Evolutionary conservation across 345 rosid species (phyloP).

Genomic region (Rubroshorea leprosula): DNA sequence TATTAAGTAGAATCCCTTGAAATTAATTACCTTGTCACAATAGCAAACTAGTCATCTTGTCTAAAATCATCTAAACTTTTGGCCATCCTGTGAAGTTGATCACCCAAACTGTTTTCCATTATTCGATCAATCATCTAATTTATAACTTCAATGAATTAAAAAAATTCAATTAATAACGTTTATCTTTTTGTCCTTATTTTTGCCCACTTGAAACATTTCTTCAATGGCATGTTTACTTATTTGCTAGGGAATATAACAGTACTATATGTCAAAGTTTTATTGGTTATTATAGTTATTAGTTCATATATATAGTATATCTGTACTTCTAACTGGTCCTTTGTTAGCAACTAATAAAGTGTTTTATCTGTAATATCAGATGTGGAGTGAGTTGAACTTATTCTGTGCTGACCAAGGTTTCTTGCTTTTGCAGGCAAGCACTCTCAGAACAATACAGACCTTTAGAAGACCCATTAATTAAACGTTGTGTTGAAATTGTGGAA

Average conservation of each 20-base stretch:
- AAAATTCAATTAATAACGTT: neutral
- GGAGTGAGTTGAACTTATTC: conserved; percentile 5
- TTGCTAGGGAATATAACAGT: neutral
- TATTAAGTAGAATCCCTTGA: neutral
- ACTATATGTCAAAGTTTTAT: neutral
- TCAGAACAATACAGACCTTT: conserved; percentile 70
- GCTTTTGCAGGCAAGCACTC: conserved; percentile 42
- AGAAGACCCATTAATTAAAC: conserved; percentile 64
- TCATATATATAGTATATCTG: too few species aligned
- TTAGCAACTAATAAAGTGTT: neutral
- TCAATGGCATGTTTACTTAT: neutral
- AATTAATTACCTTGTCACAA: neutral
- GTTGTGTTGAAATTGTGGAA: conserved; percentile 65
- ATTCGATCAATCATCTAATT: neutral
- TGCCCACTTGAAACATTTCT: neutral
- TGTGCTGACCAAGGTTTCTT: conserved; percentile 16
- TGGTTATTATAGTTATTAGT: neutral
- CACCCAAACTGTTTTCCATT: neutral
- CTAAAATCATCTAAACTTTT: neutral
- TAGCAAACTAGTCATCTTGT: neutral
- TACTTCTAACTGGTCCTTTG: neutral
- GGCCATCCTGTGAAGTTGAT: neutral
- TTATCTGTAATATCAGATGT: neutral
- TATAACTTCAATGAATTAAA: too few species aligned
- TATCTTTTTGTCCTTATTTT: neutral